A percentile compares a stretch with the other conserved stretches of the same genome.
Evolutionary conservation across 805 yeast species (phyloP).

Genomic region (Clavispora phyllophila): DNA sequence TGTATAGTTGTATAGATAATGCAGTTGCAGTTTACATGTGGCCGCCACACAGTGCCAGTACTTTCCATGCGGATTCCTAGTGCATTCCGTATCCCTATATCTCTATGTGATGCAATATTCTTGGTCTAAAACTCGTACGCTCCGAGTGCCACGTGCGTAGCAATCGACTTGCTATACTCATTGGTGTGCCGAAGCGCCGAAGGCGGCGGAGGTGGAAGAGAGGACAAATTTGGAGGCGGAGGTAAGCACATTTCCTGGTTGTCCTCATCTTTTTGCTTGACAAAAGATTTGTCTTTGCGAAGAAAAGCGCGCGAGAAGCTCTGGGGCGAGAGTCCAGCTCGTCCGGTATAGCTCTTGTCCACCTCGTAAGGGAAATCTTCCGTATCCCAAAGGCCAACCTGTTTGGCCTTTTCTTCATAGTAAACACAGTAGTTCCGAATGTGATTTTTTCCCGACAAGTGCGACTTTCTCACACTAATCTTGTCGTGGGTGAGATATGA

Average conservation of each 20-base stretch:
- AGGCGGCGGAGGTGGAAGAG: conserved; percentile 16
- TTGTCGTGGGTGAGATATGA: conserved; percentile 84
- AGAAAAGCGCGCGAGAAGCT: conserved; percentile 7
- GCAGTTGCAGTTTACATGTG: conserved; percentile 1
- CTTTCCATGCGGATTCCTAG: too few relatives aligned
- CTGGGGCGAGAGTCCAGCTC: conserved; percentile 24
- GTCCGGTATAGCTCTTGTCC: conserved; percentile 29
- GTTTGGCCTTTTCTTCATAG: conserved; percentile 47
- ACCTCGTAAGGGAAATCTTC: conserved; percentile 31
- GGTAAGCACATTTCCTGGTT: conserved; percentile 13
- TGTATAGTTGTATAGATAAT: conserved; percentile 3
- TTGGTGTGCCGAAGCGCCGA: conserved; percentile 12
- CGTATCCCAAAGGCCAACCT: conserved; percentile 29
- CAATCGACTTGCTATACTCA: conserved; percentile 9
- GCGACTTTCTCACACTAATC: conserved; percentile 78
- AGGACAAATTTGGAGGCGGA: conserved; percentile 14
- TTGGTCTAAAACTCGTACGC: conserved; percentile 7
- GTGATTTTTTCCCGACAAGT: conserved; percentile 73
- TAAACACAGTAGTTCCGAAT: conserved; percentile 66
- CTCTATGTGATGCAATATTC: too few relatives aligned
- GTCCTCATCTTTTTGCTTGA: conserved; percentile 9
- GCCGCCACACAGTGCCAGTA: too few relatives aligned
- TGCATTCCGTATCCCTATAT: background rate
- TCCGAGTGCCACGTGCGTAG: conserved; percentile 10
- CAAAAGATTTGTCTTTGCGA: conserved; percentile 11